Conservation (phyloP, 2,329 filamentous ascomycete genomes). For the Hortaea werneckii region DNA sequence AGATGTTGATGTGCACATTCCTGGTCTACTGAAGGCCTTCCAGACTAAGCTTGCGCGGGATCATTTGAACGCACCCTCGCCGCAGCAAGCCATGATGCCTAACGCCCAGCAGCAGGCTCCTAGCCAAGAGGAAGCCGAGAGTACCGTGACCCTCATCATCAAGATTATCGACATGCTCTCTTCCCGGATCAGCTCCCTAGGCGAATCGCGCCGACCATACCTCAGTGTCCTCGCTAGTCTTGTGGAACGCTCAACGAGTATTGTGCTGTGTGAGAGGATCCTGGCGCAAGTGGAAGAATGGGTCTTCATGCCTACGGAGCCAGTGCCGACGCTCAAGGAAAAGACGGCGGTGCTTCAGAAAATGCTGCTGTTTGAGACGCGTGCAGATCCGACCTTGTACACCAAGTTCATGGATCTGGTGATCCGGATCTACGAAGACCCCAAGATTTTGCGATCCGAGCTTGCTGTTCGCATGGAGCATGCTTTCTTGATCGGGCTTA, state of each 20-base stretch:
- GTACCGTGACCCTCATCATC: conserved; percentile 84
- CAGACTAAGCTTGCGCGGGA: conserved; percentile 88
- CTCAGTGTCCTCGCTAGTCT: conserved; percentile 88
- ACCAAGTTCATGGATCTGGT: conserved; percentile 92
- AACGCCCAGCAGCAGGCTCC: conserved; percentile 39
- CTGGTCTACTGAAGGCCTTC: conserved; percentile 82
- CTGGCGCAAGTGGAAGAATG: conserved; percentile 87
- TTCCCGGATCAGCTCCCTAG: conserved; percentile 81
- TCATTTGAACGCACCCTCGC: conserved; percentile 66
- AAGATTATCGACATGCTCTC: conserved; percentile 93
- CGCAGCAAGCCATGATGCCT: conserved; percentile 41
- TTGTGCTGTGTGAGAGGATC: conserved; percentile 80
- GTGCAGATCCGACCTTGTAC: conserved; percentile 71
- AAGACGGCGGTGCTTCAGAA: conserved; percentile 99
- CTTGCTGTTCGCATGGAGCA: conserved; percentile 96
- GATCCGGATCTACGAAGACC: conserved; percentile 95
- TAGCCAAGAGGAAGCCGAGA: conserved; percentile 67
- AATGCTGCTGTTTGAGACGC: conserved; percentile 90
- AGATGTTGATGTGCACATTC: conserved; percentile 82
- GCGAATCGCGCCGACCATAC: conserved; percentile 84
- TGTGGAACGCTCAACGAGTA: conserved; percentile 88
- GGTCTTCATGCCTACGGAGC: conserved; percentile 92
- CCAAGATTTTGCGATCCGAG: conserved; percentile 88
- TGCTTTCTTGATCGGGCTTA: conserved; percentile 89
- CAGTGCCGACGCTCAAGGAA: conserved; percentile 94